Percentiles rank a stretch among this genome's conserved stretches.
Conservation (phyloP, 306 rosid species). For the Medicago truncatula region MtrunA17r5.0-ANR NC_053043.1:15603501-15604000, state of each 20-base stretch:
- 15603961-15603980: too few species aligned
- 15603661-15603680: conserved; percentile 26
- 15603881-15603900: not conserved
- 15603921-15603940: too few species aligned
- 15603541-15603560: not conserved
- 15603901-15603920: too few species aligned
- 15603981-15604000: not conserved
- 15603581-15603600: conserved; percentile 51
- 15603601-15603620: conserved; percentile 29
- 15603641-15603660: not conserved
- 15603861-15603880: too few species aligned
- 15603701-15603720: conserved; percentile 39
- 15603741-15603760: not conserved
- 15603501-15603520: conserved; percentile 4
- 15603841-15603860: conserved; percentile 42
- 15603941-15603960: too few species aligned
- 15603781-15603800: conserved; percentile 38
- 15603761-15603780: conserved; percentile 32
- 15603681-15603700: conserved; percentile 44
- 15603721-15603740: not conserved
- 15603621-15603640: not conserved
- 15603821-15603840: not conserved
- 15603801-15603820: conserved; percentile 47
- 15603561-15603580: conserved; percentile 35
- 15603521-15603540: not conserved